Base-by-base conservation (phyloP, 2,329 filamentous ascomycete genomes). In the Colletotrichum lindemuthianum region DNA sequence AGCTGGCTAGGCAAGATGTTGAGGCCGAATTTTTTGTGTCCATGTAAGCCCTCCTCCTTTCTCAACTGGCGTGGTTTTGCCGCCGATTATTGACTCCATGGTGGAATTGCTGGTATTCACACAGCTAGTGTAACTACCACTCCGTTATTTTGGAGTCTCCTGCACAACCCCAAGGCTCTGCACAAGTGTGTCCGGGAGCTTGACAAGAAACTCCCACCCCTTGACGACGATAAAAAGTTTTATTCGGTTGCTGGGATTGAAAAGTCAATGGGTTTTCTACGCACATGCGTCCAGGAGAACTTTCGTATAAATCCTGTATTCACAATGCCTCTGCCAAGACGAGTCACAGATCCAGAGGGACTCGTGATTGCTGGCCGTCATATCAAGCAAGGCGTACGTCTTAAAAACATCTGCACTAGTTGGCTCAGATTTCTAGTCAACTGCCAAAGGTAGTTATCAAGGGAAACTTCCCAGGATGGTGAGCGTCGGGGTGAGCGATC, bases 21-120 rank as follows among this genome's bases (percentile, higher is more conserved):
- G 72, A 75, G 54, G 73, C 75, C 0, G 75, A 78, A 51, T 75
- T 75, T 4, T 78, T 77, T 68, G 76, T 73, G 1, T 75, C 77
- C 52, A 76, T 78, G 75, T 76, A 68, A 67, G 69, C 66, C 11
- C 6, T n/a, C 12, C 6, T n/a, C 32, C 6, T 6, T 33, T 49
- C 5, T 49, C 16, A 11, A 6, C 2, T 41, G 7, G 6, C 2
- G 10, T 3, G 2, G 15, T 13, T 4, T 10, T 6, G 8, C 10
- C 9, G 16, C 4, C 34, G 37, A 9, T 6, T 33, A 6, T 8
- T 3, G 34, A 2, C 13, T 8, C 8, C 13, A 9, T 13, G 2
- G 12, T 15, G 59, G 60, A 1, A 52, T 63, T n/a, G 60, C 54
- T 1, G 60, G 60, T 15, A 63, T 53, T 3, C 60, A 63, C 6